A percentile compares a stretch with the other conserved stretches of the same genome.
These are phyloP conservation scores for Russula lepida DNA, from an alignment of 768 basidiomycete species.

Conservation along the genomic window DNA sequence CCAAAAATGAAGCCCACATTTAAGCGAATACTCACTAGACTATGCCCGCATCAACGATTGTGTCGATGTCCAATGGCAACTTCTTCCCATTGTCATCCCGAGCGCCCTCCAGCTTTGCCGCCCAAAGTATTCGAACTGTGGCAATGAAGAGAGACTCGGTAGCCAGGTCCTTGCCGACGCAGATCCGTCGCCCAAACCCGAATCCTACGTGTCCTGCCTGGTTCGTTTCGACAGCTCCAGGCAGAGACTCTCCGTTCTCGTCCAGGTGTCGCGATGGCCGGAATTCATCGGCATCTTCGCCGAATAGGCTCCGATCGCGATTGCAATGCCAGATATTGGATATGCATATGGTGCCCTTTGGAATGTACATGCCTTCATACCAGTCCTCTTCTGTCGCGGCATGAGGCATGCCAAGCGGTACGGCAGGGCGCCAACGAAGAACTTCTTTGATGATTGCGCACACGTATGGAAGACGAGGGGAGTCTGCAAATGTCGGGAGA, in stretches of 20 bases:
- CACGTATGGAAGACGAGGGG: slow-evolving; percentile 17
- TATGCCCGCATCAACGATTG: background rate
- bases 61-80: slow-evolving; percentile 1
- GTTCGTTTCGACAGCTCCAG: slow-evolving; percentile 5
- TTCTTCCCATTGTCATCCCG: slow-evolving; percentile 11
- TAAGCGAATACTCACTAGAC: background rate
- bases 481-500: slow-evolving; percentile 17
- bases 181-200: slow-evolving; percentile 20
- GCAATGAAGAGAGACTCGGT: slow-evolving; percentile 20
- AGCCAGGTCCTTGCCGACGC: slow-evolving; percentile 21
- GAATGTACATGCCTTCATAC: slow-evolving; percentile 28
- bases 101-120: slow-evolving; percentile 13
- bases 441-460: slow-evolving; percentile 18
- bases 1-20: background rate
- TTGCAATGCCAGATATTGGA: slow-evolving; percentile 21
- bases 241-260: background rate
- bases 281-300: slow-evolving; percentile 18
- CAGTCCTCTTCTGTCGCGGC: slow-evolving; percentile 23
- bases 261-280: slow-evolving; percentile 20
- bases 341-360: slow-evolving; percentile 29
- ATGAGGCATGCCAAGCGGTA: background rate
- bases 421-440: slow-evolving; percentile 1
- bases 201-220: slow-evolving; percentile 15
- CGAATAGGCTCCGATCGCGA: slow-evolving; percentile 2
- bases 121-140: slow-evolving; percentile 18